Evolutionary conservation across 441 rosid genomes (phyloP), one percentile per base, ranked within the genome.

Genomic region (Metrosideros polymorpha): DNA sequence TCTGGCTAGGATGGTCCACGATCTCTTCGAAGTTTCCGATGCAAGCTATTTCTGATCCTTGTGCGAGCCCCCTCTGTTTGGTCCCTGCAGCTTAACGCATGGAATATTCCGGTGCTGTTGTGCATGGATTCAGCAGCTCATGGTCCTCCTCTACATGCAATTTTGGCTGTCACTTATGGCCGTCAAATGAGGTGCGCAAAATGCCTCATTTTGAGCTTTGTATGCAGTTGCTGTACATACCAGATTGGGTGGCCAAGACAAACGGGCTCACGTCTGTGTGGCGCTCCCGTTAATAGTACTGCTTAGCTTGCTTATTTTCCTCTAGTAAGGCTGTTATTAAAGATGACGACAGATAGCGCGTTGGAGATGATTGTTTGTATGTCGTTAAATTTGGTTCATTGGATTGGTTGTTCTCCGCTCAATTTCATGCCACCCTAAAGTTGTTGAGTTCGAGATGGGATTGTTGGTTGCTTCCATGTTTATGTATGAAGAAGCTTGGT

Each of bases 1-100:
- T 91, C 94, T 51, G 89, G 94, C 84, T 92, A 92, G 90, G 84
- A 32, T 45, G 49, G 47, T 51, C 52, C 63, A 50, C 25, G 66
- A 42, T n/a, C 75, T 52, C 35, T 84, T 71, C 4, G 0, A 71
- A 71, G 17, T 71, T 71, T 71, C 79, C n/a, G 79, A 71, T 71
- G 79, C 79, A 39, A 71, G 79, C 79, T 35, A 39, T 42, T 32
- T 71, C 79, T 71, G 79, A 35, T 71, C 52, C 55, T 84, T 76
- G 63, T 66, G 22, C 45, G 83, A 42, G 86, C 49, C 43, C 52
- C 56, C 86, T 71, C 25, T 9, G 56, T 63, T 86, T 82, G 45
- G 82, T 83, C 39, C 66, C 82, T 75, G 85, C 86, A 75, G 86
- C 86, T 86, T 84, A 87, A 90, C 55, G 75, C 86, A 50, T 82